Percentiles rank a stretch among this genome's conserved stretches.
phyloP scores from a whole-genome alignment of 2,329 filamentous ascomycete genomes.

The Periglandula ipomoeae region DNA sequence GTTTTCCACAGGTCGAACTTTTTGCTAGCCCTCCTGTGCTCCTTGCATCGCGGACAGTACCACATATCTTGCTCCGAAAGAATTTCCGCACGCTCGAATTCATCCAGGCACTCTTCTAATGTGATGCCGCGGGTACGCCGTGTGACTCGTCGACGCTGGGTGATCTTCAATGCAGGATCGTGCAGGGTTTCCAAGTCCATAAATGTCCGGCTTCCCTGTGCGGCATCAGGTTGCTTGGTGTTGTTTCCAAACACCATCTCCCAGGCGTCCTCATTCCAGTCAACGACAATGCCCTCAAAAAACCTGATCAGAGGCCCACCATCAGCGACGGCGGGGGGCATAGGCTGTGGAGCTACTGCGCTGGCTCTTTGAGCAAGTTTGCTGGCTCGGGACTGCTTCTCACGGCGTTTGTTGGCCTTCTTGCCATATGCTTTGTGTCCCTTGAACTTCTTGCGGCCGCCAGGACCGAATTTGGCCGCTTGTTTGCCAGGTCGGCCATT shows the following conservation, averaged over 20 bases:
- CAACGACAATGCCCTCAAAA: conserved; percentile 77
- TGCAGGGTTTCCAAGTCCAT: conserved; percentile 41
- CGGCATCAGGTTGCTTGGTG: conserved; percentile 24
- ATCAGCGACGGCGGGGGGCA: conserved; percentile 29
- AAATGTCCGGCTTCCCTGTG: conserved; percentile 54
- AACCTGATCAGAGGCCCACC: conserved; percentile 63
- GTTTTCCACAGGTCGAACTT: conserved; percentile 96
- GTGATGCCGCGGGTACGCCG: conserved; percentile 56
- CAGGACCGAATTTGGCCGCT: conserved; percentile 17
- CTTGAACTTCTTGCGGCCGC: conserved; percentile 40
- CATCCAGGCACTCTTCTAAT: conserved; percentile 83
- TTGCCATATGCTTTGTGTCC: conserved; percentile 36
- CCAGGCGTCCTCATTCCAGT: conserved; percentile 68
- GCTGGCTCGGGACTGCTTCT: conserved; percentile 29
- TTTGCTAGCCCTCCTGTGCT: conserved; percentile 85
- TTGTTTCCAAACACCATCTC: conserved; percentile 58
- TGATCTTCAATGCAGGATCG: conserved; percentile 55
- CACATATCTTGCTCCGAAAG: conserved; percentile 93
- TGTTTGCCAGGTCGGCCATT: conserved; percentile 12
- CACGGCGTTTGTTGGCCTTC: conserved; percentile 38
- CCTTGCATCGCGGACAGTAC: conserved; percentile 95
- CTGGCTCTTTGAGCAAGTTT: conserved; percentile 28
- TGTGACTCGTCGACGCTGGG: conserved; percentile 54
- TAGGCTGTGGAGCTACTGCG: conserved; percentile 25
- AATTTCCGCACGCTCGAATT: conserved; percentile 90